Evolutionary conservation across 768 basidiomycete genomes (phyloP).

Genomic region (Macrolepiota fuliginosa): DNA sequence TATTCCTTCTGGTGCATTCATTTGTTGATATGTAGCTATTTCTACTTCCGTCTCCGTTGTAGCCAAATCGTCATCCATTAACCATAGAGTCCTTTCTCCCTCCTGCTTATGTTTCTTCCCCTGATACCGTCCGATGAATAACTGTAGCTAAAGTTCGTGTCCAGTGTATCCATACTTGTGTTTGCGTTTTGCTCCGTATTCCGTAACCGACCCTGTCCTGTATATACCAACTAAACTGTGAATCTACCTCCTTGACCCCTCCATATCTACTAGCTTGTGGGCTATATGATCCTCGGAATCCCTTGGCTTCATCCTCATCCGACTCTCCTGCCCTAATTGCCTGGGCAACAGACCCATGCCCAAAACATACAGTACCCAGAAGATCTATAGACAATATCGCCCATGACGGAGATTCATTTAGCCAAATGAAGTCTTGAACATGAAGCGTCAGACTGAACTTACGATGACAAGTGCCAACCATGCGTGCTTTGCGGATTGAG

Average conservation of each 20-base stretch:
- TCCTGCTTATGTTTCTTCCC: neutral
- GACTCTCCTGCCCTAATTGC: constrained; percentile 40
- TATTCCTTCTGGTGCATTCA: constrained; percentile 9
- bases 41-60: constrained; percentile 9
- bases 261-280: neutral
- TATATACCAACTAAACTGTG: constrained; percentile 4
- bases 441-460: constrained; percentile 16
- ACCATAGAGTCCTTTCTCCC: neutral
- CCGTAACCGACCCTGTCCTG: neutral
- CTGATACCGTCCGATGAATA: neutral
- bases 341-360: constrained; percentile 44
- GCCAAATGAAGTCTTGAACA: constrained; percentile 1
- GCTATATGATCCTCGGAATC: constrained; percentile 17
- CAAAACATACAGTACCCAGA: constrained; percentile 43
- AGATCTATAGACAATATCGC: constrained; percentile 30
- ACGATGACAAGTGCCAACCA: constrained; percentile 47
- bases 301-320: constrained; percentile 12
- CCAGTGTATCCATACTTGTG: constrained; percentile 15
- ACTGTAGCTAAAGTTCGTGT: constrained; percentile 8
- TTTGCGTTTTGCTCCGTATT: neutral
- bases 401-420: constrained; percentile 4
- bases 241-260: neutral
- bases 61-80: neutral
- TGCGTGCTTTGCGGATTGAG: constrained; percentile 37
- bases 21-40: constrained; percentile 7